A percentile compares a stretch with the other conserved stretches of the same genome.
Conservation (phyloP, 352 stramenopile genomes). For the Phytophthora pistaciae region DNA sequence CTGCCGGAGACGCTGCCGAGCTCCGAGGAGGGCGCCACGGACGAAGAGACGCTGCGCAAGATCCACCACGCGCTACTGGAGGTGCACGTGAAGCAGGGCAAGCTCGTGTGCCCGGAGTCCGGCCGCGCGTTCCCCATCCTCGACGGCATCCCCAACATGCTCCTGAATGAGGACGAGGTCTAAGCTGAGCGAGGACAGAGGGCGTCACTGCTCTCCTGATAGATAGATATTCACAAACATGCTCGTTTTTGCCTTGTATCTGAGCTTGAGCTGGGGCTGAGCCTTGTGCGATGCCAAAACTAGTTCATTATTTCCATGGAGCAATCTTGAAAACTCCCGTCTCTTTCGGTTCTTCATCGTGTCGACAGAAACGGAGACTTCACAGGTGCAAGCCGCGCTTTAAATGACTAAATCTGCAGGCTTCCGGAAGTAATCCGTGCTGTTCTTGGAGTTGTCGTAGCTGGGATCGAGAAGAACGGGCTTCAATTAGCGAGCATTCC, state of each 20-base stretch:
- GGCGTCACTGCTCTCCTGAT: slow-evolving; percentile 13
- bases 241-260: slow-evolving; percentile 5
- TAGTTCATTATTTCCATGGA: slow-evolving; percentile 34
- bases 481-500: neutral
- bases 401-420: slow-evolving; percentile 73
- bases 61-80: slow-evolving; percentile 94
- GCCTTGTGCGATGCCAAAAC: slow-evolving; percentile 23
- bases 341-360: neutral
- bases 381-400: slow-evolving; percentile 17
- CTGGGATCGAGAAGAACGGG: slow-evolving; percentile 19
- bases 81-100: slow-evolving; percentile 97
- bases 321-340: neutral
- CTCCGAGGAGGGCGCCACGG: slow-evolving; percentile 40
- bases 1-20: slow-evolving; percentile 64
- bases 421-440: slow-evolving; percentile 60
- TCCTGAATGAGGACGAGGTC: slow-evolving; percentile 93
- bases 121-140: slow-evolving; percentile 96
- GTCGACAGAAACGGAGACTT: neutral
- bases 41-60: slow-evolving; percentile 84
- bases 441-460: slow-evolving; percentile 44
- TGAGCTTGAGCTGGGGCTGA: slow-evolving; percentile 1
- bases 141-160: slow-evolving; percentile 98
- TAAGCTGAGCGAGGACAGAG: slow-evolving; percentile 34
- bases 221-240: slow-evolving; percentile 43
- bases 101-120: slow-evolving; percentile 97